phyloP scores from a whole-genome alignment of 2,329 filamentous ascomycete genomes.

The Epichloe aotearoae region DNA sequence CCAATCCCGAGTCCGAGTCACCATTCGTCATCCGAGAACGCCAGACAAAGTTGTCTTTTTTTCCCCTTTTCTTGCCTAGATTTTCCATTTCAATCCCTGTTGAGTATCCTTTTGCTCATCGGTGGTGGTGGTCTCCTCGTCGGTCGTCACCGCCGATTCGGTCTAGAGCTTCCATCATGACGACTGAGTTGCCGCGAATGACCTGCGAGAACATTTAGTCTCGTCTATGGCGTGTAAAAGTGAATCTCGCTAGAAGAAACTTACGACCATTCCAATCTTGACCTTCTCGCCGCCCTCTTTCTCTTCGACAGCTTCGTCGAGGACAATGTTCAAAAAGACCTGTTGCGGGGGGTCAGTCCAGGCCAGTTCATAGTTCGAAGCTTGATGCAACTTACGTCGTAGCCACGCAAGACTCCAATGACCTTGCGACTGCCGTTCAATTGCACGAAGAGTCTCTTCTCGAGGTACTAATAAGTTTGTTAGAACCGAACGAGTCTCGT shows the following conservation, averaged over 20 bases:
- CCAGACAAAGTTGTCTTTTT: constrained; percentile 15
- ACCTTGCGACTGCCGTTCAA: constrained; percentile 97
- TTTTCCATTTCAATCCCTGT: constrained; percentile 5
- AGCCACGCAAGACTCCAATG: constrained; percentile 83
- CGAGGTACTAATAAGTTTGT: constrained; percentile 63
- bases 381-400: constrained; percentile 58
- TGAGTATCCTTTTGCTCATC: constrained; percentile 10
- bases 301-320: constrained; percentile 94
- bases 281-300: constrained; percentile 85
- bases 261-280: constrained; percentile 80
- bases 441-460: constrained; percentile 97
- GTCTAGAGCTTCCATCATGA: constrained; percentile 83
- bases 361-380: not conserved
- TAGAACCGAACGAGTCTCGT: constrained; percentile 6
- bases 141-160: constrained; percentile 51
- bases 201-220: constrained; percentile 39
- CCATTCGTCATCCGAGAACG: constrained; percentile 19
- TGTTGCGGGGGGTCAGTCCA: constrained; percentile 23
- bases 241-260: constrained; percentile 19
- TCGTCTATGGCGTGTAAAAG: not conserved
- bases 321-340: constrained; percentile 97
- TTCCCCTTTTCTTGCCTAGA: not conserved
- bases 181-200: constrained; percentile 93
- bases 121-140: constrained; percentile 18
- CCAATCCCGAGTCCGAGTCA: constrained; percentile 3